Evolutionary conservation across 805 yeast species (phyloP).

Genomic region (Isabelozyma pseudorhagii): DNA sequence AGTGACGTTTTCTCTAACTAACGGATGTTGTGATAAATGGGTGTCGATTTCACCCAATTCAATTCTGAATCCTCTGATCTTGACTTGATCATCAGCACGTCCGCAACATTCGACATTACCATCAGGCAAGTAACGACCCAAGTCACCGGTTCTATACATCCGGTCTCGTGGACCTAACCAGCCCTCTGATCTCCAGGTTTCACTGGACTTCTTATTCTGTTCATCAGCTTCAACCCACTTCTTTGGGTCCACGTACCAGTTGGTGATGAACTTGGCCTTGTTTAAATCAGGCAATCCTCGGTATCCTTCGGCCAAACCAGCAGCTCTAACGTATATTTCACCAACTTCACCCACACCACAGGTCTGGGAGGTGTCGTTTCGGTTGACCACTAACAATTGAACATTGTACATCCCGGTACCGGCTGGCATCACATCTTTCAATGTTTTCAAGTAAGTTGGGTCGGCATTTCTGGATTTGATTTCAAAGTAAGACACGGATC

Average conservation of each 20-base stretch:
- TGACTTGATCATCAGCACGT: slow-evolving; percentile 98
- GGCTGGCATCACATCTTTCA: slow-evolving; percentile 97
- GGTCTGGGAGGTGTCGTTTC: slow-evolving; percentile 81
- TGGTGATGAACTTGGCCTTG: slow-evolving; percentile 79
- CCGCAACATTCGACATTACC: slow-evolving; percentile 99
- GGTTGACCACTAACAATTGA: slow-evolving; percentile 88
- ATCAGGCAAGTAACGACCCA: slow-evolving; percentile 94
- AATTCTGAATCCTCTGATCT: slow-evolving; percentile 96
- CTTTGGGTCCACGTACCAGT: slow-evolving; percentile 79
- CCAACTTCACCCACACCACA: slow-evolving; percentile 99
- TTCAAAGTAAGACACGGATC: slow-evolving; percentile 94
- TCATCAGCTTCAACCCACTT: slow-evolving; percentile 62
- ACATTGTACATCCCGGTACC: slow-evolving; percentile 97
- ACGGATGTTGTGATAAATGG: slow-evolving; percentile 88
- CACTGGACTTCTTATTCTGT: slow-evolving; percentile 36
- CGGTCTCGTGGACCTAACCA: slow-evolving; percentile 97
- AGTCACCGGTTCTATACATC: slow-evolving; percentile 93
- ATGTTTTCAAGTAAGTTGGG: slow-evolving; percentile 69
- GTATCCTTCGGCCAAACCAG: slow-evolving; percentile 95
- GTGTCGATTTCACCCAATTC: slow-evolving; percentile 98
- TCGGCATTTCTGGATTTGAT: slow-evolving; percentile 71
- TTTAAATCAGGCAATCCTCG: slow-evolving; percentile 88
- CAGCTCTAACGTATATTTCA: slow-evolving; percentile 97
- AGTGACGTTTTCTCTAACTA: slow-evolving; percentile 90
- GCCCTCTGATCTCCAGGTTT: slow-evolving; percentile 65